Evolutionary conservation across 495 filamentous ascomycete species (phyloP).

Genomic region (Hyaloscypha hepaticicola): DNA sequence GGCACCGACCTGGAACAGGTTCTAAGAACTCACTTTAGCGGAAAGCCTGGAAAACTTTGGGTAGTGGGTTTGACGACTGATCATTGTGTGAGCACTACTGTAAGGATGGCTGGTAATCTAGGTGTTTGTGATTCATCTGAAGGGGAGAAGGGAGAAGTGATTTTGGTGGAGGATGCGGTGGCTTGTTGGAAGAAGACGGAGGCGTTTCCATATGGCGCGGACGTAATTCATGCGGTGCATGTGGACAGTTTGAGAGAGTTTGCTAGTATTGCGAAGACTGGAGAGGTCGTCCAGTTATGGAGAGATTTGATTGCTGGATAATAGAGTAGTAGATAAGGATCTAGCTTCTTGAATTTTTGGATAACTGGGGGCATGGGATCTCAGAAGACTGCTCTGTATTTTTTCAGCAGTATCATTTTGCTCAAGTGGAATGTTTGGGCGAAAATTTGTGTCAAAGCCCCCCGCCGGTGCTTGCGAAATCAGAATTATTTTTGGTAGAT

Average conservation of each 20-base stretch:
- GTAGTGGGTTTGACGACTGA: slow-evolving; percentile 49
- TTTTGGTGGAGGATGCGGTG: background rate
- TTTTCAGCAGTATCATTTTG: too few relatives aligned
- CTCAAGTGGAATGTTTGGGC: too few relatives aligned
- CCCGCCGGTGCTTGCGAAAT: too few relatives aligned
- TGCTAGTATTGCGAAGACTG: slow-evolving; percentile 41
- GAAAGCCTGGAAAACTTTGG: slow-evolving; percentile 38
- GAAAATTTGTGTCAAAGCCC: too few relatives aligned
- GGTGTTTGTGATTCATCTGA: slow-evolving; percentile 40
- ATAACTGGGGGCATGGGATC: too few relatives aligned
- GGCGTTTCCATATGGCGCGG: slow-evolving; percentile 38
- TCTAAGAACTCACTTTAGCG: slow-evolving; percentile 30
- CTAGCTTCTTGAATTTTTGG: too few relatives aligned
- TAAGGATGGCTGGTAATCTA: slow-evolving; percentile 50
- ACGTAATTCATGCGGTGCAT: slow-evolving; percentile 47
- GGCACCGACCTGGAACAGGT: slow-evolving; percentile 44
- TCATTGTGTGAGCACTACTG: slow-evolving; percentile 51
- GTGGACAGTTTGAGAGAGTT: slow-evolving; percentile 50
- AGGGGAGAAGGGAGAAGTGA: slow-evolving; percentile 26
- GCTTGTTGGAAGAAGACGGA: slow-evolving; percentile 22
- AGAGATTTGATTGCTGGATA: background rate
- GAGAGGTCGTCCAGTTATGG: slow-evolving; percentile 31
- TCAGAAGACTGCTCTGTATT: too few relatives aligned
- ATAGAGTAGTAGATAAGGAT: too few relatives aligned
- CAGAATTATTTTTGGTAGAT: too few relatives aligned